Base-by-base conservation (phyloP, 345 rosid genomes). In the Dipteronia sinensis region DNA sequence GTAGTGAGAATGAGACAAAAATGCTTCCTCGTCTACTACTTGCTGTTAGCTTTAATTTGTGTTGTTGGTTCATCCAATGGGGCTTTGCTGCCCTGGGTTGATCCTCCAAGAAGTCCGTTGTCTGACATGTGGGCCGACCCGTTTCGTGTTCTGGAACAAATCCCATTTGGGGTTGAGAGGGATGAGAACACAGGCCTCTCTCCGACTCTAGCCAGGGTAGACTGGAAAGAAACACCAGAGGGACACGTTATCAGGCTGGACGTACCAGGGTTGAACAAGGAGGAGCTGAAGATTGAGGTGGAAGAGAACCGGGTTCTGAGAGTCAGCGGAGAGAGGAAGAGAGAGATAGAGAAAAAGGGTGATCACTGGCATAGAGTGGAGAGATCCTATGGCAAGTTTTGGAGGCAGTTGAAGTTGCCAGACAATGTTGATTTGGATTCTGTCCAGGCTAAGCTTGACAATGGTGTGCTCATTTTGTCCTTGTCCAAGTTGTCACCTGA, bases 221-320 rank as follows among this genome's bases (percentile, higher is more conserved):
- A 94, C 87, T 91, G 98, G 98, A 92, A 92, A 71, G 98, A 94
- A 78, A 94, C 96, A 1, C 85, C 88, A 1, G 89, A 88, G n/a
- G 85, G 89, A 23, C 97, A 94, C 47, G 76, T 83, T 31, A 89
- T 94, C 13, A 83, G 46, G 86, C 77, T 94, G 10, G 97, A 94
- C 42, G 89, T 94, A 0, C 97, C 98, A 0, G 98, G 97, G 73
- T 4, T 94, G 91, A 87, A 81, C 83, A 90, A 84, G 78, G 94
- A 92, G 40, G 97, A 90, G 73, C 47, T 94, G n/a, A 94, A 92
- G 89, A 87, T 92, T 6, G 96, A 94, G 77, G 83, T 94, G 49
- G 88, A 84, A 71, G 90, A 88, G 80, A 88, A 90, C 63, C 74
- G 94, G 69, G 90, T 89, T 76, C 76, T 90, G 85, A 65, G 91